Percentiles rank a stretch among this genome's conserved stretches.
These are phyloP conservation scores for Rhizopus stolonifer DNA, from an alignment of 371 early-diverging fungal genomes.

Conservation along the genomic window DNA sequence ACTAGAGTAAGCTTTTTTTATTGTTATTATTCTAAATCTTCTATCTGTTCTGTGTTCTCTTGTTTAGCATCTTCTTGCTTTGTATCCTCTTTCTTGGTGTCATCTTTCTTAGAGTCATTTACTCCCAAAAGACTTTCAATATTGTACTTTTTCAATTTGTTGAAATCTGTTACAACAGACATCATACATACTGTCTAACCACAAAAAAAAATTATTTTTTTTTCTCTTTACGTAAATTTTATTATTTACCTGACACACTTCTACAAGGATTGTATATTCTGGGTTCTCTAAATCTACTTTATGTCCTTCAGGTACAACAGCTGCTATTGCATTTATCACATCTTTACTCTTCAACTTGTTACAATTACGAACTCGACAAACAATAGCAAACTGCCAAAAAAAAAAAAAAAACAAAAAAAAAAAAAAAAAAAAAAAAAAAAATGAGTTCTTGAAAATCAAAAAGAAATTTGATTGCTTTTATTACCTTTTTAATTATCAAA, in stretches of 20 bases:
- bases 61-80: too few relatives aligned
- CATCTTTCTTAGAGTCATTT: slow-evolving; percentile 18
- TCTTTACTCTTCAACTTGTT: slow-evolving; percentile 56
- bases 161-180: slow-evolving; percentile 67
- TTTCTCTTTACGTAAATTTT: background rate
- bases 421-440: too few relatives aligned
- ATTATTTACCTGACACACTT: slow-evolving; percentile 62
- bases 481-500: slow-evolving; percentile 35
- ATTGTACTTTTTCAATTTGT: slow-evolving; percentile 66
- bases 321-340: slow-evolving; percentile 56
- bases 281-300: slow-evolving; percentile 66
- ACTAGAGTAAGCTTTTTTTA: too few relatives aligned
- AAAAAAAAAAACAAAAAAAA: background rate
- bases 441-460: background rate
- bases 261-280: slow-evolving; percentile 63
- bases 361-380: slow-evolving; percentile 65
- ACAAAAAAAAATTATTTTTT: background rate
- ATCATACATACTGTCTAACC: slow-evolving; percentile 71
- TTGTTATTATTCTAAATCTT: too few relatives aligned
- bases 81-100: background rate
- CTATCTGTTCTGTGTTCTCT: too few relatives aligned
- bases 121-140: slow-evolving; percentile 57
- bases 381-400: slow-evolving; percentile 61
- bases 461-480: slow-evolving; percentile 7
- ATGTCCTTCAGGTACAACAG: slow-evolving; percentile 55